Evolutionary conservation across 2,329 filamentous ascomycete genomes (phyloP).

Genomic region (Pseudogymnoascus sp.): DNA sequence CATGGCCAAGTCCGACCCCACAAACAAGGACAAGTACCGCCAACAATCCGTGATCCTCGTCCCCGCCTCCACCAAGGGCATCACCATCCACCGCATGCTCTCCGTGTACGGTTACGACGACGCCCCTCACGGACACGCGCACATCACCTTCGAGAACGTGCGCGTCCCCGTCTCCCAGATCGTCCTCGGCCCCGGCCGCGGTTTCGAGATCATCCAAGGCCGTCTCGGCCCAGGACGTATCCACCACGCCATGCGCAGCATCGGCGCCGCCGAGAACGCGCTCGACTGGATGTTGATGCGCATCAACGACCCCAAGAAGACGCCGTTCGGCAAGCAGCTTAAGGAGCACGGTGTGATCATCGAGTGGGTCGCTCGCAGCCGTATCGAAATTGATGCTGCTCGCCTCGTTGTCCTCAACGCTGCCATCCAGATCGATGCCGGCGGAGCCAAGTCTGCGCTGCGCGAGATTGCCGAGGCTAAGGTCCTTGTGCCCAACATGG

Average conservation of each 20-base stretch:
- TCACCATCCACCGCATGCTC: conserved; percentile 91
- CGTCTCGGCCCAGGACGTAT: conserved; percentile 92
- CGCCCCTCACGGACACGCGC: conserved; percentile 94
- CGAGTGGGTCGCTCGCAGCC: conserved; percentile 85
- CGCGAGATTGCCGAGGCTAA: conserved; percentile 95
- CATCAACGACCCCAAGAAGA: conserved; percentile 86
- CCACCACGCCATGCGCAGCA: conserved; percentile 93
- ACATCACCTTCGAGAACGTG: conserved; percentile 83
- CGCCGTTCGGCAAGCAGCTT: conserved; percentile 81
- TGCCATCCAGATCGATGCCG: conserved; percentile 86
- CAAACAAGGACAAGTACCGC: conserved; percentile 67
- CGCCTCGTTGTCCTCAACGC: conserved; percentile 88
- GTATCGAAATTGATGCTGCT: conserved; percentile 88
- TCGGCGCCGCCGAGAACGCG: conserved; percentile 83
- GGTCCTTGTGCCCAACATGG: conserved; percentile 75
- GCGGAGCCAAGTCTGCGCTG: conserved; percentile 79
- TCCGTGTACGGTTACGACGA: conserved; percentile 94
- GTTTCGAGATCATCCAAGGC: conserved; percentile 97
- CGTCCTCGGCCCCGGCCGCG: conserved; percentile 84
- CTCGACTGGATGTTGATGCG: conserved; percentile 92
- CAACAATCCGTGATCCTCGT: conserved; percentile 94
- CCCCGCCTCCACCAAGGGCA: conserved; percentile 68
- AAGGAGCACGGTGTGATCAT: conserved; percentile 88
- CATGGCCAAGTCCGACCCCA: conserved; percentile 84
- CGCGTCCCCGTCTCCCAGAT: conserved; percentile 77